Evolutionary conservation across 257 asterid genomes (phyloP).

Genomic region (Nicotiana paniculata): DNA sequence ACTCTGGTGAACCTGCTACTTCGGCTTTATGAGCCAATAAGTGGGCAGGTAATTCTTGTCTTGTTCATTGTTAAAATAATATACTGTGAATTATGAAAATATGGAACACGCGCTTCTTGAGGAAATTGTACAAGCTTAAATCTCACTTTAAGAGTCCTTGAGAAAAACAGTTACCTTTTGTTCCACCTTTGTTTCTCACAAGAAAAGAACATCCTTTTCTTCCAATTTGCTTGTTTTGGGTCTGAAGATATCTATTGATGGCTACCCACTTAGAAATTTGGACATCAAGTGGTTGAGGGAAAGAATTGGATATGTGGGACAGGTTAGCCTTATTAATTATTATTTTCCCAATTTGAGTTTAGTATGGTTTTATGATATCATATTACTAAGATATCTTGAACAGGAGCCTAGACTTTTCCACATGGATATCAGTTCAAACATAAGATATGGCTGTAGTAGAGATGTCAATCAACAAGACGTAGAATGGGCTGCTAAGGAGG

Average conservation of each 20-base stretch:
- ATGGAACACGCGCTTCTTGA: neutral
- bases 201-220: neutral
- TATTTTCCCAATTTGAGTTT: neutral
- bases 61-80: neutral
- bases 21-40: slow-evolving; percentile 87
- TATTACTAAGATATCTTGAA: neutral
- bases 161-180: neutral
- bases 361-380: slow-evolving; percentile 3
- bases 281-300: slow-evolving; percentile 75
- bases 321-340: slow-evolving; percentile 41
- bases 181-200: neutral
- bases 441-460: slow-evolving; percentile 77
- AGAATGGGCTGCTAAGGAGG: slow-evolving; percentile 90
- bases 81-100: neutral
- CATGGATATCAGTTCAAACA: slow-evolving; percentile 78
- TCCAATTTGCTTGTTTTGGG: slow-evolving; percentile 11
- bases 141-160: neutral
- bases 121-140: neutral
- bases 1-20: slow-evolving; percentile 86
- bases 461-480: slow-evolving; percentile 60
- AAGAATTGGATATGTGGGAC: slow-evolving; percentile 91
- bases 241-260: slow-evolving; percentile 71
- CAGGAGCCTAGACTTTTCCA: slow-evolving; percentile 95
- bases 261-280: slow-evolving; percentile 58
- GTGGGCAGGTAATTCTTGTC: slow-evolving; percentile 64